Percentiles rank a stretch among this genome's conserved stretches.
Evolutionary conservation across 495 filamentous ascomycete genomes (phyloP).

Genomic region (Articulospora tetracladia): DNA sequence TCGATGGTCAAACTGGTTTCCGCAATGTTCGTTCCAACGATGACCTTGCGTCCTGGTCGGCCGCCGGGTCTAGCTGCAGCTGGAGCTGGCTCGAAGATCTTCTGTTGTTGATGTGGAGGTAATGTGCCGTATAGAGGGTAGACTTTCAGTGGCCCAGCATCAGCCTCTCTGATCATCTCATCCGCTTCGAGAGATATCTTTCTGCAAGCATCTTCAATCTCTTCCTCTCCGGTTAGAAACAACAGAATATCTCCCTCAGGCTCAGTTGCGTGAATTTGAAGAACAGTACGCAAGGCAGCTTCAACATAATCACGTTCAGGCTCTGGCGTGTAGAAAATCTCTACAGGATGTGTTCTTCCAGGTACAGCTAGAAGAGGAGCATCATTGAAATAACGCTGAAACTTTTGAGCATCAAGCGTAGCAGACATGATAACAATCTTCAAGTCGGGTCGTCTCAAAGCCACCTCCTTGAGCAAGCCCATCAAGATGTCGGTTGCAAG

Average conservation of each 20-base stretch:
- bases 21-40: constrained; percentile 96
- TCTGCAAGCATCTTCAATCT: constrained; percentile 93
- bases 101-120: constrained; percentile 87
- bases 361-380: constrained; percentile 93
- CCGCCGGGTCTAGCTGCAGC: constrained; percentile 67
- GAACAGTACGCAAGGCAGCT: constrained; percentile 86
- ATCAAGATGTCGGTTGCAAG: constrained; percentile 94
- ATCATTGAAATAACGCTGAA: constrained; percentile 95
- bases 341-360: constrained; percentile 92
- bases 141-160: constrained; percentile 83
- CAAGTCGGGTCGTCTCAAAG: constrained; percentile 71
- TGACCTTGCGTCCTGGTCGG: constrained; percentile 86
- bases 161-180: constrained; percentile 84
- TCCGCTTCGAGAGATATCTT: constrained; percentile 89
- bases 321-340: constrained; percentile 97
- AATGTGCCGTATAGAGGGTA: constrained; percentile 95
- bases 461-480: constrained; percentile 88
- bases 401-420: constrained; percentile 94
- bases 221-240: constrained; percentile 97
- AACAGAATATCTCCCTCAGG: constrained; percentile 91
- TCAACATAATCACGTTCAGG: constrained; percentile 97
- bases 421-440: constrained; percentile 99
- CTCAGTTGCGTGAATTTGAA: constrained; percentile 94
- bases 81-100: constrained; percentile 89
- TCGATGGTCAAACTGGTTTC: constrained; percentile 98